Conservation (phyloP, 768 basidiomycete genomes). For the Floccularia luteovirens region DNA sequence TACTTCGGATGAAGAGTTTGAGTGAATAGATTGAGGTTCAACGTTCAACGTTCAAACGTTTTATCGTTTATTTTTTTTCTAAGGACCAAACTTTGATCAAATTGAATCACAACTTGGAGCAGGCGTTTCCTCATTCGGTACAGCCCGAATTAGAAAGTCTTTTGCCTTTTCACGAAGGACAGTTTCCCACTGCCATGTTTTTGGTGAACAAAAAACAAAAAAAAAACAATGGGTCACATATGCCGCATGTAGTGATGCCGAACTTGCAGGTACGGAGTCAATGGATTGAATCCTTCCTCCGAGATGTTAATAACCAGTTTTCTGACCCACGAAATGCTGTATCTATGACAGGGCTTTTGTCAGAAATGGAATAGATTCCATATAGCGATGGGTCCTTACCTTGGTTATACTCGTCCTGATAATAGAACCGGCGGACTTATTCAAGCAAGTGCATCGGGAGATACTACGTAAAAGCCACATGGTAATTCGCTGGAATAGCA, state of each 20-base stretch:
- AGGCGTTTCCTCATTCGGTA: not conserved
- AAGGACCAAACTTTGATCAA: too few species aligned
- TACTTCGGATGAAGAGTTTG: too few species aligned
- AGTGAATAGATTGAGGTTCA: too few species aligned
- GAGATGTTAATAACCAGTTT: conserved; percentile 1
- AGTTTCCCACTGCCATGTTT: conserved; percentile 1
- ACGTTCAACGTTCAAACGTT: too few species aligned
- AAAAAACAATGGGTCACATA: not conserved
- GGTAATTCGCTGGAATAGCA: conserved; percentile 60
- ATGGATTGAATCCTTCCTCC: conserved; percentile 1
- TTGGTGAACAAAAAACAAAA: not conserved
- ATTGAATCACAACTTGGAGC: too few species aligned
- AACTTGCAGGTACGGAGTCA: not conserved
- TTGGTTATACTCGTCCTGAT: conserved; percentile 33
- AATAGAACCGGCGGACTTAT: conserved; percentile 16
- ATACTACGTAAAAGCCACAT: conserved; percentile 52
- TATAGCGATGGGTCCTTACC: conserved; percentile 28
- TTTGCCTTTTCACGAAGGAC: conserved; percentile 29
- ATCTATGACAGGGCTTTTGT: not conserved
- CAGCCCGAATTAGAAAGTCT: conserved; percentile 8
- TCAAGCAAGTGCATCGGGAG: conserved; percentile 24
- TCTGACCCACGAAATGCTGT: conserved; percentile 30
- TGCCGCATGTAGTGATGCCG: not conserved
- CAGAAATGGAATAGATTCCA: not conserved
- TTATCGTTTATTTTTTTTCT: too few species aligned